Evolutionary conservation across 768 basidiomycete genomes (phyloP).

Genomic region (Agrocybe praecox): DNA sequence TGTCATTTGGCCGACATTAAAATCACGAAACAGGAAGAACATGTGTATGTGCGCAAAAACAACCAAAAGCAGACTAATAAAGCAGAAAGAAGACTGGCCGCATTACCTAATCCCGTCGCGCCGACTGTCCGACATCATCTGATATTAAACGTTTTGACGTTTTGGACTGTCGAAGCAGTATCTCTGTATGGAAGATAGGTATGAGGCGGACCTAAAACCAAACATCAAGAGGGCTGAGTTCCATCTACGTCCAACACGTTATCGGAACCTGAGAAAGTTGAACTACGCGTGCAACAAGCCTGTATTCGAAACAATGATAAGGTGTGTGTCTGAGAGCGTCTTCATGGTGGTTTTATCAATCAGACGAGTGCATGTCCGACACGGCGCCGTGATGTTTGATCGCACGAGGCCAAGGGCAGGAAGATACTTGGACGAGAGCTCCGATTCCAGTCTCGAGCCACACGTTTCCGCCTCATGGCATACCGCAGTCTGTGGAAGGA

Average conservation of each 20-base stretch:
- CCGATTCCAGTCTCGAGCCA: constrained; percentile 17
- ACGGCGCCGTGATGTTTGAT: constrained; percentile 12
- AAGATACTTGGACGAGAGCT: constrained; percentile 12
- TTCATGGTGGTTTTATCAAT: constrained; percentile 1
- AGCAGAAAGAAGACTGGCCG: constrained; percentile 3
- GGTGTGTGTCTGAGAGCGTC: constrained; percentile 2
- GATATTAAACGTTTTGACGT: constrained; percentile 4
- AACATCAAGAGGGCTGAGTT: neutral
- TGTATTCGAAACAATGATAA: constrained; percentile 3
- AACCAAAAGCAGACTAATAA: constrained; percentile 5
- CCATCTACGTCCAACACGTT: neutral
- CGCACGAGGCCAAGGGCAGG: constrained; percentile 24
- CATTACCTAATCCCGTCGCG: constrained; percentile 4
- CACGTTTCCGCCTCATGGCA: constrained; percentile 39
- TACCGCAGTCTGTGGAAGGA: constrained; percentile 15
- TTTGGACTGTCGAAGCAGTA: constrained; percentile 1
- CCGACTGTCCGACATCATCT: constrained; percentile 14
- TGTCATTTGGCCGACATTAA: neutral
- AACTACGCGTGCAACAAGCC: neutral
- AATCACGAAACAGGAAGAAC: neutral
- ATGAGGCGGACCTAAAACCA: constrained; percentile 1
- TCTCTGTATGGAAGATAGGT: neutral
- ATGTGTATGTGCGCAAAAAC: neutral
- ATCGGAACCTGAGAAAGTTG: neutral
- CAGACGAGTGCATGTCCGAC: constrained; percentile 9